Evolutionary conservation across 495 filamentous ascomycete genomes (phyloP), one percentile per base, ranked within the genome.

Genomic region (Bathelium albidoporum): DNA sequence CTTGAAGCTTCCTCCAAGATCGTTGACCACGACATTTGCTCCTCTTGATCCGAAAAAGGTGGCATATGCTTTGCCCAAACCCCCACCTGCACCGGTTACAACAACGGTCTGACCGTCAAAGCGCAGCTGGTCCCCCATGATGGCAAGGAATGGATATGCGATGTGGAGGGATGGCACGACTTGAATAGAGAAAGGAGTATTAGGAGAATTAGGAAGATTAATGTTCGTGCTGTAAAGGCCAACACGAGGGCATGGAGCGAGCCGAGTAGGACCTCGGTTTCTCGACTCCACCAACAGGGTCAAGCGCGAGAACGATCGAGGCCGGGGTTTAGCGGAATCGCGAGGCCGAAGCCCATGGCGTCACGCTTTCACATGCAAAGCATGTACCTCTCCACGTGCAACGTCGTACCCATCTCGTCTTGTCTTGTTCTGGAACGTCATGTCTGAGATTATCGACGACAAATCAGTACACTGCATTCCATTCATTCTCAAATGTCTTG

Each of bases 31-130:
- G 66, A 98, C 89, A 77, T 90, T 97, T 60, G 94, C 94, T 66
- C 94, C 94, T 70, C 91, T 82, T 59, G 88, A 89, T 64, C 81
- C 94, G 73, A 96, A 97, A 82, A 96, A 97, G 41, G 85, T 78
- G 66, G 90, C 89, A 79, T 97, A 97, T 71, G 87, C 88, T 77
- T 91, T 95, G 60, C 94, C 94, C 61, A 97, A 77, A 64, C 95
- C 94, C 76, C 95, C 95, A 63, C 94, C 93, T 61, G 95, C 95
- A 68, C 94, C 94, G 58, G 95, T 98, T 67, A 98, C 89, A 61
- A 98, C 92, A 67, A 95, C 90, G 66, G 93, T 93, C 80, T 97
- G 95, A 74, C 89, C 89, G 80, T 97, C 94, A 74, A 86, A 98
- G 65, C 95, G 85, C 74, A 98, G 81, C 77, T 89, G 62, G n/a